Evolutionary conservation across 441 rosid species (phyloP), one percentile per base, ranked within the genome.

Genomic region (Adansonia madagascariensis): DNA sequence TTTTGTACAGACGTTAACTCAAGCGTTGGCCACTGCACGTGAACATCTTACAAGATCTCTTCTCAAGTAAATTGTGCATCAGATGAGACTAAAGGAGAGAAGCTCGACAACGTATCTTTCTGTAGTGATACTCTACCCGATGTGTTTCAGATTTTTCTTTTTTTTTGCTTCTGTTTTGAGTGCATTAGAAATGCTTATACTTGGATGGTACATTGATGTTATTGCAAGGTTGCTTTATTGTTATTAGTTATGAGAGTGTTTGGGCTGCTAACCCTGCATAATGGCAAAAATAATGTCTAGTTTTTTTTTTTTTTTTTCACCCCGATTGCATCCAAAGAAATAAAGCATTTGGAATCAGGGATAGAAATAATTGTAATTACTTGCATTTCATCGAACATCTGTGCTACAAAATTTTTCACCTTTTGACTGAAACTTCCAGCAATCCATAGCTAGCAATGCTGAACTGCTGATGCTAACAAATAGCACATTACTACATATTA

Each of bases 41-140:
- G 98, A 95, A 75, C 98, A 94, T 80, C 68, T 93, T 11, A 83
- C 98, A 14, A 91, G 97, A 86, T 91, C 97, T 46, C 98, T 93
- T 61, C 91, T 93, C 44, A 90, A 90, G 73, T 95, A 85, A 93
- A 52, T 27, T 22, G 18, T 77, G 63, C 46, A 11, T 31, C 43
- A 14, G 31, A 61, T 43, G 35, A 9, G 39, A 17, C 31, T 8
- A 59, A 57, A 22, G 7, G 15, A 72, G 64, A 72, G 49, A 55
- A 72, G 50, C 7, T 0, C 8, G 10, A 35, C 5, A 3, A 11
- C 2, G 39, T 17, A 55, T 72, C 50, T 5, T 17, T 71, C 15
- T 20, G 35, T 39, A 55, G 56, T 10, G 52, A 39, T 39, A 39
- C 50, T 0, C 46, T 68, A 76, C 31, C 35, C 24, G 56, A 55